Evolutionary conservation across 208 protist genomes (phyloP).

Genomic region (Leishmania gerbilli): DNA sequence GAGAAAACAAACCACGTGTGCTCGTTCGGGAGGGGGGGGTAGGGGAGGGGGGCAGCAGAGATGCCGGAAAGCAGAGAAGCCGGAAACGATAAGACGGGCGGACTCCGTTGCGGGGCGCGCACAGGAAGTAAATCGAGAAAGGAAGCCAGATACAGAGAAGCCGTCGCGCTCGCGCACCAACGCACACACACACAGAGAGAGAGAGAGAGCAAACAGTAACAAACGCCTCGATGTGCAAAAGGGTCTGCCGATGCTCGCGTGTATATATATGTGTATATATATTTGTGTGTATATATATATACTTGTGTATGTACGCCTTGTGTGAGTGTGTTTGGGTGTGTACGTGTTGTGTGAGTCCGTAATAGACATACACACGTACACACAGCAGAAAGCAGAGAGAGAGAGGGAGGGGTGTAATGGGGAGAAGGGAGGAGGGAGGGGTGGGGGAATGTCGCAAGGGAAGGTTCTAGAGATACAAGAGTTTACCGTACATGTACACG

Average conservation of each 20-base stretch:
- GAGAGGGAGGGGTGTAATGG: background rate
- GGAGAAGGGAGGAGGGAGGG: background rate
- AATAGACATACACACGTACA: background rate
- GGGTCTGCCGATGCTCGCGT: background rate
- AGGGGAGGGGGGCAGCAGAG: background rate
- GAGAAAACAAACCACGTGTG: background rate
- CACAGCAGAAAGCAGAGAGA: background rate
- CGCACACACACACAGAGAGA: background rate
- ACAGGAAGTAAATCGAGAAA: background rate
- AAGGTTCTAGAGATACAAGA: background rate
- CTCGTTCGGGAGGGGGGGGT: background rate
- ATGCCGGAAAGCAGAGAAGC: background rate
- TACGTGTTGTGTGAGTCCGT: background rate
- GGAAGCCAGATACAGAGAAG: background rate
- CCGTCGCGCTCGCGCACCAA: background rate
- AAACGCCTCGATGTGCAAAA: background rate
- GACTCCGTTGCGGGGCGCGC: background rate
- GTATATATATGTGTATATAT: background rate
- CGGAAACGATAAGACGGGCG: background rate
- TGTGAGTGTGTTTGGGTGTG: background rate
- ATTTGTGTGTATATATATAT: background rate
- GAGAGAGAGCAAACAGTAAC: background rate
- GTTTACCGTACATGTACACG: constrained; percentile 8
- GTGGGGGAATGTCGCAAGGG: background rate
- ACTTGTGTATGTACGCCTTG: background rate